Evolutionary conservation across 352 stramenopile genomes (phyloP).

Genomic region (Pythium sp.): DNA sequence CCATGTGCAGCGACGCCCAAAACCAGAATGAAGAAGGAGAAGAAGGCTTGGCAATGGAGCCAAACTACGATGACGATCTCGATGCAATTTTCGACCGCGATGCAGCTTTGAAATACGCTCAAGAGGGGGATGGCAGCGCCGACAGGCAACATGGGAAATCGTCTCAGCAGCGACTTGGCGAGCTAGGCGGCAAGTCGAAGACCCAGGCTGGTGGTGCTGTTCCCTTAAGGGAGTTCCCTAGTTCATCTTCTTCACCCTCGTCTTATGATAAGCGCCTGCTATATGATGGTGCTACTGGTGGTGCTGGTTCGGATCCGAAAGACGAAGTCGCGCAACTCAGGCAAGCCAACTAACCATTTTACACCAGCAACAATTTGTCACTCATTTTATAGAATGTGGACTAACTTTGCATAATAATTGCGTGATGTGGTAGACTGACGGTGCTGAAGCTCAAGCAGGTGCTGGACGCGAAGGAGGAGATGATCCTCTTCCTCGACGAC

Average conservation of each 20-base stretch:
- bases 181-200: neutral
- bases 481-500: slow-evolving; percentile 50
- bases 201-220: neutral
- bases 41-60: too few species aligned
- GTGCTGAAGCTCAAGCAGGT: slow-evolving; percentile 50
- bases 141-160: neutral
- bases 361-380: neutral
- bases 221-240: neutral
- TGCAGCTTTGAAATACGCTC: neutral
- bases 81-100: slow-evolving; percentile 14
- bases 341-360: slow-evolving; percentile 10
- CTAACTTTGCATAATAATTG: neutral
- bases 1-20: slow-evolving; percentile 1
- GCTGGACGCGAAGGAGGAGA: slow-evolving; percentile 62
- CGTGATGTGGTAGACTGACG: slow-evolving; percentile 31
- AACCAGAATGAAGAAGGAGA: neutral
- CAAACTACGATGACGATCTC: neutral
- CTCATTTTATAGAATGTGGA: neutral
- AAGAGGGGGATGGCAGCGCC: neutral
- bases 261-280: neutral
- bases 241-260: neutral
- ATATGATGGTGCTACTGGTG: neutral
- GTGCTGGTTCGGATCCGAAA: neutral
- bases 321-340: slow-evolving; percentile 26
- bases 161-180: neutral